Percentiles rank a stretch among this genome's conserved stretches.
Evolutionary conservation across 306 rosid species (phyloP).

Genomic region (Vigna unguiculata): DNA sequence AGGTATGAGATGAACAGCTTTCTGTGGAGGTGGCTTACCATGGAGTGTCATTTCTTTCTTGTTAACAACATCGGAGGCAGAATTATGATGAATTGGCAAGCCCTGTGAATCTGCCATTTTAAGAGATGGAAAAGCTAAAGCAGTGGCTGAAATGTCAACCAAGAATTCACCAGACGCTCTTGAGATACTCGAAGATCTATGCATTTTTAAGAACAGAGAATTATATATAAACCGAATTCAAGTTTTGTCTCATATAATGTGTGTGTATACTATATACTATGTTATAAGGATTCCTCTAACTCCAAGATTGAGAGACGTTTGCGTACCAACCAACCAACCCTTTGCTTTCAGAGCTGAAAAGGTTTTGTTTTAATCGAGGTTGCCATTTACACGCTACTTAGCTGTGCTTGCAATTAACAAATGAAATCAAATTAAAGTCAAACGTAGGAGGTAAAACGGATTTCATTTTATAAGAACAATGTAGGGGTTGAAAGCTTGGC

Average conservation of each 20-base stretch:
- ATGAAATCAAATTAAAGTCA: conserved; percentile 22
- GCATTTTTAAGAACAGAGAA: conserved; percentile 29
- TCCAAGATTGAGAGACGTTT: not conserved
- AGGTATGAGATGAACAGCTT: conserved; percentile 76
- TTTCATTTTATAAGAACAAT: conserved; percentile 16
- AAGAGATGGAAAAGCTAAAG: conserved; percentile 45
- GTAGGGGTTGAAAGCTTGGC: conserved; percentile 34
- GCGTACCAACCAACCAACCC: not conserved
- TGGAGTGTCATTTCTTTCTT: conserved; percentile 57
- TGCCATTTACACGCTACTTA: conserved; percentile 1
- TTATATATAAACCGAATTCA: conserved; percentile 6
- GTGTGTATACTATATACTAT: not conserved
- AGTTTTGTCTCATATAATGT: conserved; percentile 12
- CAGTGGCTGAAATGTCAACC: conserved; percentile 36
- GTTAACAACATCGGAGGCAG: conserved; percentile 36
- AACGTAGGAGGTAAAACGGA: not conserved
- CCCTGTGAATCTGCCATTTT: conserved; percentile 43
- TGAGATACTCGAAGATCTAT: conserved; percentile 39
- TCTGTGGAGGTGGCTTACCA: conserved; percentile 50
- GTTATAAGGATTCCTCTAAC: not conserved
- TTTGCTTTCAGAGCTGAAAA: conserved; percentile 33
- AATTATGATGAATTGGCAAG: conserved; percentile 58
- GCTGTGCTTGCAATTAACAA: conserved; percentile 18
- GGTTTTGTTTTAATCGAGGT: not conserved
- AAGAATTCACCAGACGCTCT: conserved; percentile 42